Percentiles rank a stretch among this genome's conserved stretches.
Conservation (phyloP, 768 basidiomycete species). For the Lactarius deliciosus region DNA sequence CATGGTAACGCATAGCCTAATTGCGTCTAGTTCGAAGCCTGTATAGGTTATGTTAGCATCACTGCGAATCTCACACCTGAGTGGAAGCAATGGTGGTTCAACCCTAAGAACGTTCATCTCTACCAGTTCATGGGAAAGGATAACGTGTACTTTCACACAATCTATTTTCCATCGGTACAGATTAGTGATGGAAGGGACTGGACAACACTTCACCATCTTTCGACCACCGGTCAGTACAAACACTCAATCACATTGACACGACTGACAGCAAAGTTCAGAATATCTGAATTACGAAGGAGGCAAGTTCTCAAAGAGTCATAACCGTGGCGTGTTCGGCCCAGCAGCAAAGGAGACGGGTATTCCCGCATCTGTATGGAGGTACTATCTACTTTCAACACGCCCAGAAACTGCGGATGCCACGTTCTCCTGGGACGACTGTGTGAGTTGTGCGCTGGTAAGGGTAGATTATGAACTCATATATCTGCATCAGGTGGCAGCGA, state of each 20-base stretch:
- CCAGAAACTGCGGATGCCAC: constrained; percentile 94
- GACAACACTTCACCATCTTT: constrained; percentile 93
- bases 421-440: constrained; percentile 96
- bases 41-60: constrained; percentile 95
- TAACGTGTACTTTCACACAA: constrained; percentile 97
- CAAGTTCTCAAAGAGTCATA: constrained; percentile 97
- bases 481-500: constrained; percentile 68
- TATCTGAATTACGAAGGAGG: constrained; percentile 98
- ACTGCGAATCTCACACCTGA: constrained; percentile 92
- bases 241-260: neutral
- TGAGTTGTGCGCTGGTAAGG: constrained; percentile 40
- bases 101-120: constrained; percentile 81
- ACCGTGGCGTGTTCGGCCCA: constrained; percentile 96
- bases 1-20: constrained; percentile 2
- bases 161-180: constrained; percentile 90
- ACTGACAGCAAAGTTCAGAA: constrained; percentile 48
- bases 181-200: constrained; percentile 88
- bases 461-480: neutral
- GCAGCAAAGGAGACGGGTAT: constrained; percentile 92
- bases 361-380: constrained; percentile 93
- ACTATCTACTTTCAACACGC: constrained; percentile 88
- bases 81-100: constrained; percentile 98
- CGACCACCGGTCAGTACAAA: constrained; percentile 77
- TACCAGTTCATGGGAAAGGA: constrained; percentile 99
- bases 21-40: constrained; percentile 80